Evolutionary conservation across 805 yeast genomes (phyloP).

Genomic region (Nadsonia fulvescens): DNA sequence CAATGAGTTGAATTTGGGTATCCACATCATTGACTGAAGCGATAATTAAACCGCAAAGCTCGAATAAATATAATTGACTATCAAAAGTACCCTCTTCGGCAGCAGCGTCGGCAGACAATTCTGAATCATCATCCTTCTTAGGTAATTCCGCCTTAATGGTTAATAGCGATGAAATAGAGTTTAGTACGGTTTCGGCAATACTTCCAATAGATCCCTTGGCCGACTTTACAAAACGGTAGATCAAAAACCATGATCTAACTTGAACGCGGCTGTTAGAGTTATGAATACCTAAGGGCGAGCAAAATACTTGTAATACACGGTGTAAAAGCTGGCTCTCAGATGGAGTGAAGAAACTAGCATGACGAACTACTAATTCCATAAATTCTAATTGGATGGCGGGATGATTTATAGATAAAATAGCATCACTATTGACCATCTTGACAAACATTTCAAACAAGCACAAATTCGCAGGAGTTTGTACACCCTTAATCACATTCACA

Average conservation of each 20-base stretch:
- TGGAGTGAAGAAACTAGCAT: constrained; percentile 39
- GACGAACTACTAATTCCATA: constrained; percentile 73
- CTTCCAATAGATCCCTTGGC: constrained; percentile 46
- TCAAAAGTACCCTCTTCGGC: constrained; percentile 42
- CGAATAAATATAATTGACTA: constrained; percentile 68
- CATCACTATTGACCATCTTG: constrained; percentile 30
- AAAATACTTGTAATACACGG: constrained; percentile 57
- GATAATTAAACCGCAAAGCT: constrained; percentile 66
- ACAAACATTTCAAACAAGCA: constrained; percentile 43
- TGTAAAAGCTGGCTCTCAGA: constrained; percentile 28
- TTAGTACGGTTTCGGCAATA: constrained; percentile 38
- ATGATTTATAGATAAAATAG: constrained; percentile 36
- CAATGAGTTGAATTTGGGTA: constrained; percentile 29
- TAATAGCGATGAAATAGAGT: constrained; percentile 42
- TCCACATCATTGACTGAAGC: constrained; percentile 29
- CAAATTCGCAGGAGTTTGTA: constrained; percentile 43
- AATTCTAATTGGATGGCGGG: constrained; percentile 68
- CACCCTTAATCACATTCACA: constrained; percentile 45
- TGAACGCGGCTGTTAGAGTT: constrained; percentile 50
- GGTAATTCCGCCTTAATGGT: constrained; percentile 41
- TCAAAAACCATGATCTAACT: constrained; percentile 77
- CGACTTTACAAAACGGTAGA: constrained; percentile 62
- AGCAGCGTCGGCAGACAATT: constrained; percentile 32
- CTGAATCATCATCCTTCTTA: constrained; percentile 19
- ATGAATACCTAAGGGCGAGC: constrained; percentile 68